Evolutionary conservation across 139 green algal genomes (phyloP).

Genomic region (Haematococcus sp.): DNA sequence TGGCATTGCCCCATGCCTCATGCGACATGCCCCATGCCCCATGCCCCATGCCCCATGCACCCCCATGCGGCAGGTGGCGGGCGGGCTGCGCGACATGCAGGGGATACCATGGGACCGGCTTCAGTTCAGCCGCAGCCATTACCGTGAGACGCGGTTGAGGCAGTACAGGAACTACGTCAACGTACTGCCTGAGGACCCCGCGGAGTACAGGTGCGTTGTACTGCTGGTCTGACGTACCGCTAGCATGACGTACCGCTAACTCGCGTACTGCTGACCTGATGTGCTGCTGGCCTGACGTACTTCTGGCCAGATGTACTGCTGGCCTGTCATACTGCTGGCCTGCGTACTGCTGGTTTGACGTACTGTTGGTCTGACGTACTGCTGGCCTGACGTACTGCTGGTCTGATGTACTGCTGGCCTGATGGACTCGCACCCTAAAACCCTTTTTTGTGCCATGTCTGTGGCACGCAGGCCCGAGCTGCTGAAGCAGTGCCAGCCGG

Average conservation of each 20-base stretch:
- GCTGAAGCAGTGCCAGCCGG: neutral
- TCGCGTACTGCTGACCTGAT: neutral
- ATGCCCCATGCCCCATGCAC: too few species aligned
- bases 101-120: slow-evolving; percentile 87
- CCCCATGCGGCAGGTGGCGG: too few species aligned
- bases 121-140: slow-evolving; percentile 67
- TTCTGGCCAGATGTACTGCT: neutral
- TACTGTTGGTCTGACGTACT: slow-evolving; percentile 9
- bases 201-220: slow-evolving; percentile 13
- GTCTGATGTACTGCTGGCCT: neutral
- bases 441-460: too few species aligned
- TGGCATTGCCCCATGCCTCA: too few species aligned
- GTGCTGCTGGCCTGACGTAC: slow-evolving; percentile 10
- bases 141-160: slow-evolving; percentile 54
- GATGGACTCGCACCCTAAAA: too few species aligned
- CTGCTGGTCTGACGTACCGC: neutral
- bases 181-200: slow-evolving; percentile 36
- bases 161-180: slow-evolving; percentile 92
- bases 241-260: neutral
- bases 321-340: neutral
- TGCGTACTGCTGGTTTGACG: slow-evolving; percentile 1
- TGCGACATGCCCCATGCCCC: too few species aligned
- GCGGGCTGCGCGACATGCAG: too few species aligned
- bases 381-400: too few species aligned
- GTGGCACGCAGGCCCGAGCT: slow-evolving; percentile 12